These are phyloP conservation scores for Kurtzmaniella fragi DNA, from an alignment of 805 yeast genomes.

Conservation along the genomic window DNA sequence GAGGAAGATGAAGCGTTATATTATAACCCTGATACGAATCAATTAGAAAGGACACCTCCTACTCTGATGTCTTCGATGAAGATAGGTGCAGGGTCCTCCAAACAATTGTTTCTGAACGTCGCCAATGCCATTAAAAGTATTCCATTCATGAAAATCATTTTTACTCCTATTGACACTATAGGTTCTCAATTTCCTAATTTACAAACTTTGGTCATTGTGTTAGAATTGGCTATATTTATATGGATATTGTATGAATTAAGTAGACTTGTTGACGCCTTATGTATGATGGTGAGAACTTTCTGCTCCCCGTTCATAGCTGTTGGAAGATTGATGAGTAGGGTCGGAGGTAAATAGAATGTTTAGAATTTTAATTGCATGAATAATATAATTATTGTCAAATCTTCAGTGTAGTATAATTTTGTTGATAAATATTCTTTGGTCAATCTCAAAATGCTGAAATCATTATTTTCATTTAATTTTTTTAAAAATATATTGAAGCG, in stretches of 20 bases:
- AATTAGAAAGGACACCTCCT: constrained; percentile 23
- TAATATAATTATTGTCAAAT: too few species aligned
- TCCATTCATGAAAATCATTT: constrained; percentile 29
- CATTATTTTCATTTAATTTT: too few species aligned
- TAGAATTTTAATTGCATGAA: too few species aligned
- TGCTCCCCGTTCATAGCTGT: constrained; percentile 45
- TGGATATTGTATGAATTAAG: constrained; percentile 41
- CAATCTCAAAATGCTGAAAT: too few species aligned
- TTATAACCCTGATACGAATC: constrained; percentile 28
- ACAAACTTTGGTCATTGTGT: constrained; percentile 35
- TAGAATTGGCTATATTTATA: constrained; percentile 33
- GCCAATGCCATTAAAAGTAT: constrained; percentile 29
- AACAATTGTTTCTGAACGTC: constrained; percentile 24
- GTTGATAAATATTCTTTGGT: too few species aligned
- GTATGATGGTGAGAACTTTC: constrained; percentile 40
- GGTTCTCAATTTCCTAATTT: constrained; percentile 31
- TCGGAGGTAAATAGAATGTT: constrained; percentile 7
- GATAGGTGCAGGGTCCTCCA: neutral
- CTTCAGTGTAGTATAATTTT: too few species aligned
- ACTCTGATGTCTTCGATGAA: constrained; percentile 6
- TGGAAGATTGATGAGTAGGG: constrained; percentile 39
- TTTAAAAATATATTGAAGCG: too few species aligned
- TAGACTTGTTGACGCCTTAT: constrained; percentile 36
- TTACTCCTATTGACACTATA: constrained; percentile 37
- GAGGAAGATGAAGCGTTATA: constrained; percentile 22